Percentiles rank a stretch among this genome's conserved stretches.
Conservation (phyloP, 345 rosid species). For the Salix purpurea region DNA sequence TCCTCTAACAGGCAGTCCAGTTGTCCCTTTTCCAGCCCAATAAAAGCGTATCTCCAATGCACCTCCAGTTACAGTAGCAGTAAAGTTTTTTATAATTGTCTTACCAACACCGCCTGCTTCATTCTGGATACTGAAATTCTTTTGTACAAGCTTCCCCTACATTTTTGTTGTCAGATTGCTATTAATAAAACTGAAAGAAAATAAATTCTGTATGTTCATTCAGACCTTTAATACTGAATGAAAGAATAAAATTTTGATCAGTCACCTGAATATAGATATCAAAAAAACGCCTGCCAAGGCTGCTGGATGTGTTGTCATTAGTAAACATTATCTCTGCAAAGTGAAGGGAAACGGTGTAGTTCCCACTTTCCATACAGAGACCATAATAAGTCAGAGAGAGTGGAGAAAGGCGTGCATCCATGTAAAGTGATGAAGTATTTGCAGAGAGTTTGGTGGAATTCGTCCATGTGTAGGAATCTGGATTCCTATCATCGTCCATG, state of each 20-base stretch:
- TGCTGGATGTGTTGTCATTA: background rate
- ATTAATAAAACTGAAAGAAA: background rate
- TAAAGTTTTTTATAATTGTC: slow-evolving; percentile 4
- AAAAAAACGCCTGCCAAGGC: background rate
- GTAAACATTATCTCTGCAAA: slow-evolving; percentile 1
- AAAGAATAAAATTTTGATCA: background rate
- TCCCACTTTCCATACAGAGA: background rate
- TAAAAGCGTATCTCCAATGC: slow-evolving; percentile 19
- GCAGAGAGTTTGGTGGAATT: background rate
- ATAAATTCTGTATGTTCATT: background rate
- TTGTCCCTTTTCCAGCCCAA: slow-evolving; percentile 22
- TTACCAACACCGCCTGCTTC: slow-evolving; percentile 9
- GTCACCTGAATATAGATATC: slow-evolving; percentile 6
- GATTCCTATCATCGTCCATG: slow-evolving; percentile 9
- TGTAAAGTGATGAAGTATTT: background rate
- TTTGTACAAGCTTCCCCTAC: background rate
- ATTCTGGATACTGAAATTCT: background rate
- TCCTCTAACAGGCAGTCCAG: slow-evolving; percentile 6
- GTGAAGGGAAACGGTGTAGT: slow-evolving; percentile 6
- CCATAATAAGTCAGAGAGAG: background rate
- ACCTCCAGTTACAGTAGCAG: slow-evolving; percentile 4
- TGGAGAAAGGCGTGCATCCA: background rate
- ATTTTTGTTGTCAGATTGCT: too few species aligned
- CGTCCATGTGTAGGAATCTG: background rate
- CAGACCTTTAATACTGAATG: too few species aligned